Evolutionary conservation across 495 filamentous ascomycete genomes (phyloP), one percentile per base, ranked within the genome.

Genomic region (Penicillium odoratum): DNA sequence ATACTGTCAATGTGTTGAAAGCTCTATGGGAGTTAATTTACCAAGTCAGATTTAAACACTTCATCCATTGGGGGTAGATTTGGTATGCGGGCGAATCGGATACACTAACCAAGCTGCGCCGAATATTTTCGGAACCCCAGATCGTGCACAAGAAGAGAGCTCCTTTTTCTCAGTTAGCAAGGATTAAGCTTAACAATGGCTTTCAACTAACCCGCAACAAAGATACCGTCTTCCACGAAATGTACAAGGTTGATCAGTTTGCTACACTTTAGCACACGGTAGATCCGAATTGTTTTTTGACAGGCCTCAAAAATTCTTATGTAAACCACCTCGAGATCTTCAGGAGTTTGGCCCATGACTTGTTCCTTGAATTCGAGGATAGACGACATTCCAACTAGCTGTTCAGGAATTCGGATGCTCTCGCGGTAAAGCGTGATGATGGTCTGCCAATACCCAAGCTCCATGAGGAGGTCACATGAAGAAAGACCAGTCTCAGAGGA

Each of bases 401-500:
- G 25, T 8, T 33, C n/a, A 9, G 46, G 46, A 31, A 48, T 30
- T 7, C 5, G 4, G 8, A 48, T 16, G n/a, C 7, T 48, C n/a
- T 30, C 9, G 15, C 53, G 43, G 42, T 56, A 56, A 3, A 56
- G 45, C 3, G 45, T 36, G 11, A 56, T 48, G 0, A 48, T 48
- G 16, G 44, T 36, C 42, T 56, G 53, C 53, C 53, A 56, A 38
- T 48, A 56, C 7, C 45, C 53, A n/a, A 56, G 45, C 21, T 56
- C 53, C 53, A 56, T 40, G 8, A 42, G 16, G 13, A 38, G 13
- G 1, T 18, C 34, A 25, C 34, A 46, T 1, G 30, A 28, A 9
- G 33, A 16, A 16, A 16, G 33, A 3, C 21, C 5, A 2, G 6
- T 48, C 6, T 31, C 26, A 33, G 46, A 48, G 8, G 25, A 15